Base-by-base conservation (phyloP, 2,329 filamentous ascomycete species). In the Alternaria infectoria region DNA sequence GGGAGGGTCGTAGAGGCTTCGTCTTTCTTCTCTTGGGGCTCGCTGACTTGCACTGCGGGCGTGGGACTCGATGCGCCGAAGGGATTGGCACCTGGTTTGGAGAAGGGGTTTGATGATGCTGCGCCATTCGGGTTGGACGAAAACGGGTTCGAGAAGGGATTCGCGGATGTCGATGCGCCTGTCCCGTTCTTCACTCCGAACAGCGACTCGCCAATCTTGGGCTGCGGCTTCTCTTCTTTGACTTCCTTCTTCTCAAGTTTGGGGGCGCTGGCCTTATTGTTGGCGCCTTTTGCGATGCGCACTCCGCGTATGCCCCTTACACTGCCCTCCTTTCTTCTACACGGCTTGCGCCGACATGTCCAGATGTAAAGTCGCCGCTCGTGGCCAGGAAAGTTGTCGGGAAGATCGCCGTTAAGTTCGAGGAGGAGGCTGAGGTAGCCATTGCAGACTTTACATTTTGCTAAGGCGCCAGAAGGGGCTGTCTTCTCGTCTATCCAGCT, bases 331-430 rank as follows among this genome's bases (percentile, higher is more conserved):
- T 93, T 95, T 67, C 94, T 87, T 73, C 92, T 88, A 77, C 96
- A 99, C 11, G 88, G 84, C 78, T 92, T 92, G 69, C 88, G 86
- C 62, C 89, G 87, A 80, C 96, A 99, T 17, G 88, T 88, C 79
- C 97, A 93, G 12, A 99, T 85, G 75, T 97, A 98, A 17, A 99
- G 79, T 65, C 95, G 88, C 70, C 96, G 87, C 74, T 97, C 93
- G 80, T 98, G 93, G 59, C 90, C 89, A 2, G 93, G 91, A 74
- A 97, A 97, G 52, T 89, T 86, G 59, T 95, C 91, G 13, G 93
- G 94, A 4, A 98, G 86, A 77, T 97, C 93, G 73, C 89, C 94
- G 80, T 99, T 93, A 26, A 99, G 87, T 80, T 99, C 93, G 50
- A 99, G 87, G 4, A 99, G 87, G 11, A 98, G 86, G 2, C 89